Evolutionary conservation across 805 yeast species (phyloP), one percentile per base, ranked within the genome.

Genomic region (Candida bentonensis): DNA sequence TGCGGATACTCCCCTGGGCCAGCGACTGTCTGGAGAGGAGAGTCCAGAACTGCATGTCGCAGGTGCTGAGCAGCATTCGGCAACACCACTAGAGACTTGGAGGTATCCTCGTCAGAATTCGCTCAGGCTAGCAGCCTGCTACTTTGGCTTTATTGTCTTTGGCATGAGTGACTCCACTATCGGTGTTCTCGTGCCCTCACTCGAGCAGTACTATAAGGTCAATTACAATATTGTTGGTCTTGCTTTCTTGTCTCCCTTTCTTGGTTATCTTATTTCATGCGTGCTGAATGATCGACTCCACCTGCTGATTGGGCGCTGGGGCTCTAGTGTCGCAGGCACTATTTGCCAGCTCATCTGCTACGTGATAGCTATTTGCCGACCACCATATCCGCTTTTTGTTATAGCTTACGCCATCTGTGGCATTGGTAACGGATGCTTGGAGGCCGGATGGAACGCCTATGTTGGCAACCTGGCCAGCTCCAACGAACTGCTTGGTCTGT

Each of bases 141-240:
- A 30, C 17, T 22, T 39, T 22, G 53, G 50, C 33, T 71, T 76
- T 51, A 54, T 67, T 1, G 53, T 74, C 1, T 58, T 73, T 47
- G 86, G 86, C 0, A 53, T 78, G 23, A 66, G 70, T 3, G 85
- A 79, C 51, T 81, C 78, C 54, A 65, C 80, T 0, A 57, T 76
- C 15, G 85, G 85, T 0, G 69, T 82, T 0, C 54, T 78, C 33
- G 63, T 79, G 47, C 80, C 82, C 1, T 61, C 68, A 30, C 49
- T 78, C 15, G 69, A 74, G 44, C 56, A 53, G 3, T 59, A 72
- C 42, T 79, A 76, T 54, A 23, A 60, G 1, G 65, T 77, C 3
- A 62, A 70, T 48, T 74, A 79, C 50, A 58, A 72, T 1, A 61
- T 64, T 26, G 60, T 73, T 2, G 70, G 81, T 2, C 53, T 67